These are phyloP conservation scores for Ormosia emarginata DNA, from an alignment of 306 rosid species.

Conservation along the genomic window DNA sequence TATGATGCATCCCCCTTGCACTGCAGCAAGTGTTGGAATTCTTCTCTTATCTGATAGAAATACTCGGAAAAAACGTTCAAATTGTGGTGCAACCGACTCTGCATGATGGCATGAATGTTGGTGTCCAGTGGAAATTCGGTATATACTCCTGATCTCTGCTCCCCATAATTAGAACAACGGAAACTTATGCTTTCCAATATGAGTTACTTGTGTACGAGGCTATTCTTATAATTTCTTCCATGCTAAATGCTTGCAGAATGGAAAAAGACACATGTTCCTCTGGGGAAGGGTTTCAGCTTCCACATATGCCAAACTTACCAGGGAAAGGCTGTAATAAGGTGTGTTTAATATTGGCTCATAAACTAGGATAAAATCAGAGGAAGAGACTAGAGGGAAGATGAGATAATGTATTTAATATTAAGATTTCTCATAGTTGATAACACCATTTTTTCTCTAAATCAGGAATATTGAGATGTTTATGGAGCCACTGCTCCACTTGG, in stretches of 20 bases:
- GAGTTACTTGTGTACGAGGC: neutral
- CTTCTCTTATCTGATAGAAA: slow-evolving; percentile 32
- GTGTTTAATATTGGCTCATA: neutral
- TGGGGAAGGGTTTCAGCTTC: slow-evolving; percentile 61
- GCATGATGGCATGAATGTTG: slow-evolving; percentile 58
- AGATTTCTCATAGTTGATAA: neutral
- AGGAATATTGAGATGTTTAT: slow-evolving; percentile 66
- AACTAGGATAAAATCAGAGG: neutral
- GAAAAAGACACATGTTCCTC: slow-evolving; percentile 33
- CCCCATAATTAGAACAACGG: neutral
- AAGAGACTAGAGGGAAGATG: neutral
- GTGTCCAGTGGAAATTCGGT: slow-evolving; percentile 72
- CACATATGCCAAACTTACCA: slow-evolving; percentile 47
- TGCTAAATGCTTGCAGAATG: slow-evolving; percentile 68
- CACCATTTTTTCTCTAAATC: slow-evolving; percentile 6
- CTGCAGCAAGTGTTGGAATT: slow-evolving; percentile 63
- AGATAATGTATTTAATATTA: neutral
- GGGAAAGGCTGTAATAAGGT: slow-evolving; percentile 71
- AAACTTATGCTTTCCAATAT: neutral
- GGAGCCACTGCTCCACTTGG: slow-evolving; percentile 46
- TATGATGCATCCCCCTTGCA: slow-evolving; percentile 29
- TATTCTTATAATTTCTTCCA: neutral
- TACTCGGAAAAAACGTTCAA: slow-evolving; percentile 36
- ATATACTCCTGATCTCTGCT: neutral
- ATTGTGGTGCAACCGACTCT: slow-evolving; percentile 50